These are phyloP conservation scores for Colletotrichum brevisporum DNA, from an alignment of 2,329 filamentous ascomycete genomes.

Conservation along the genomic window DNA sequence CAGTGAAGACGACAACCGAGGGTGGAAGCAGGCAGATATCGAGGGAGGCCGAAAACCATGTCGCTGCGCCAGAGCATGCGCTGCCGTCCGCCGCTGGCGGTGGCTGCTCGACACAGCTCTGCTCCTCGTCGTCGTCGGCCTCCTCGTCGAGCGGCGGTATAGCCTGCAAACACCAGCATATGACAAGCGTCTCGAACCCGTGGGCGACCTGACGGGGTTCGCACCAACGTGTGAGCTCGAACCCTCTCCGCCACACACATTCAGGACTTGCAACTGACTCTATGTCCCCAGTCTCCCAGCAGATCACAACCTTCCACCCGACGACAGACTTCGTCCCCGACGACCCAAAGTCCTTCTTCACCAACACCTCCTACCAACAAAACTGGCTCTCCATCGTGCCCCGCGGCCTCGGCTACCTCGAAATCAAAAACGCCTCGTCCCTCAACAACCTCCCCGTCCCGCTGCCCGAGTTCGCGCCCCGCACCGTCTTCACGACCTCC, in stretches of 20 bases:
- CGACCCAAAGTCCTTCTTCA: constrained; percentile 57
- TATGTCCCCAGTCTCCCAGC: constrained; percentile 51
- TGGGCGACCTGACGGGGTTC: constrained; percentile 57
- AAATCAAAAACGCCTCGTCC: constrained; percentile 50
- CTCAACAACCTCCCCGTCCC: constrained; percentile 55
- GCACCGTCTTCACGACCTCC: constrained; percentile 57
- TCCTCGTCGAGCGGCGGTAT: constrained; percentile 51
- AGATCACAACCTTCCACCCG: constrained; percentile 55
- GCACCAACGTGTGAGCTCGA: constrained; percentile 52
- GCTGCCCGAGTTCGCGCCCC: constrained; percentile 49
- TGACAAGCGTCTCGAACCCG: constrained; percentile 48
- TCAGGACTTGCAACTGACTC: no score
- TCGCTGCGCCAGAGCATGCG: constrained; percentile 8
- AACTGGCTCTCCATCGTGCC: constrained; percentile 58
- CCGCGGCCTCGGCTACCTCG: constrained; percentile 57
- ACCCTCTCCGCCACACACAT: not conserved
- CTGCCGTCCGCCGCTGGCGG: constrained; percentile 30
- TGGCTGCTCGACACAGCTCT: constrained; percentile 53
- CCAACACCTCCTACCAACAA: constrained; percentile 46
- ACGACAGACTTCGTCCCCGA: constrained; percentile 55
- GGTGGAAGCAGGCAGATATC: constrained; percentile 28
- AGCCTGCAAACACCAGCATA: constrained; percentile 21
- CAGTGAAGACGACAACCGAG: constrained; percentile 20
- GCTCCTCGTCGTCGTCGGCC: constrained; percentile 51
- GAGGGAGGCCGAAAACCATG: constrained; percentile 5